Evolutionary conservation across 2,329 filamentous ascomycete genomes (phyloP).

Genomic region (Aspergillus niger): DNA sequence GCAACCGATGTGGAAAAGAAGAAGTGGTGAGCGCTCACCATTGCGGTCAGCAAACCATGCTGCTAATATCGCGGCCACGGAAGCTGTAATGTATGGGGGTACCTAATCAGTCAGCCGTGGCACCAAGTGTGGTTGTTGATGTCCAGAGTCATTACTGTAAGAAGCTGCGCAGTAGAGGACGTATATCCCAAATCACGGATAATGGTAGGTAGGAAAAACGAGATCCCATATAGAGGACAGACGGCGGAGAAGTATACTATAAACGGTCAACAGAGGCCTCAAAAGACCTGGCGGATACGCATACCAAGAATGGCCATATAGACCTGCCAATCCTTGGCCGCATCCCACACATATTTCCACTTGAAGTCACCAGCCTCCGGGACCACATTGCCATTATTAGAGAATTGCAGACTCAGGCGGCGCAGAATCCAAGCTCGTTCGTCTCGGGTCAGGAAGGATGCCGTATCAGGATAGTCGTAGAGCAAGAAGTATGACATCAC

Average conservation of each 20-base stretch:
- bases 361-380: slow-evolving; percentile 38
- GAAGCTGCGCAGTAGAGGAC: slow-evolving; percentile 42
- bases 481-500: slow-evolving; percentile 48
- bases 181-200: slow-evolving; percentile 46
- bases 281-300: slow-evolving; percentile 4
- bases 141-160: slow-evolving; percentile 36
- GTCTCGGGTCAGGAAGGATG: slow-evolving; percentile 44
- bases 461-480: slow-evolving; percentile 49
- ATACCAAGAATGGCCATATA: slow-evolving; percentile 42
- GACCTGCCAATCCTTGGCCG: slow-evolving; percentile 47
- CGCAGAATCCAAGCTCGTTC: slow-evolving; percentile 44
- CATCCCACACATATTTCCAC: slow-evolving; percentile 42
- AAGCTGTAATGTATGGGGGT: slow-evolving; percentile 39
- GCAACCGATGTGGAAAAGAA: slow-evolving; percentile 55
- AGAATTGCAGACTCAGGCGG: slow-evolving; percentile 40
- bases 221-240: slow-evolving; percentile 46
- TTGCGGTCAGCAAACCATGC: slow-evolving; percentile 61
- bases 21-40: slow-evolving; percentile 57
- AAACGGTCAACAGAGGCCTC: neutral
- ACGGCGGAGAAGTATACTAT: slow-evolving; percentile 47
- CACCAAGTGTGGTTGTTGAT: neutral
- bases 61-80: slow-evolving; percentile 41
- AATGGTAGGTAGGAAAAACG: slow-evolving; percentile 44
- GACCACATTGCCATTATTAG: slow-evolving; percentile 25
- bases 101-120: neutral